These are phyloP conservation scores for Fusarium compactum DNA, from an alignment of 2,329 filamentous ascomycete species.

Conservation along the genomic window DNA sequence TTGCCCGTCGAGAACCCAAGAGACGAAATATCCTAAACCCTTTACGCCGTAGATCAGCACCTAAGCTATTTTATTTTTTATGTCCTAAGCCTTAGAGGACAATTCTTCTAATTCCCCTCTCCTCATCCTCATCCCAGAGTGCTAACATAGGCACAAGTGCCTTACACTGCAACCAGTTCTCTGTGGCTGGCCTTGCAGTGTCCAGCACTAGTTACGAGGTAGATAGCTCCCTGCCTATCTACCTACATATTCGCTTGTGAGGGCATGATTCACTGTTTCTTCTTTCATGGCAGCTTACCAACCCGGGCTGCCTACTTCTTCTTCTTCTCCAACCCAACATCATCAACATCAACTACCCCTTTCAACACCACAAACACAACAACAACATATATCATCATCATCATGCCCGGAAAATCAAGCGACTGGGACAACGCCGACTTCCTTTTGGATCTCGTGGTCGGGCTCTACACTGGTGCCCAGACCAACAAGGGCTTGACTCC, in stretches of 20 bases:
- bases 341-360: background rate
- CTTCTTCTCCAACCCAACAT: background rate
- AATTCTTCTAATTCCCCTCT: background rate
- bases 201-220: too few relatives aligned
- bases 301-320: background rate
- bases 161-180: background rate
- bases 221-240: background rate
- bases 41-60: background rate
- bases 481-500: conserved; percentile 46
- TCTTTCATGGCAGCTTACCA: background rate
- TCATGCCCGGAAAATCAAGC: conserved; percentile 39
- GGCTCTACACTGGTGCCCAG: conserved; percentile 50
- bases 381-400: background rate
- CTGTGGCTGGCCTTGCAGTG: too few relatives aligned
- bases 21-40: background rate
- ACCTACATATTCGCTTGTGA: background rate
- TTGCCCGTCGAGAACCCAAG: background rate
- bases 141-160: background rate
- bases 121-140: background rate
- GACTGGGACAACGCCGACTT: conserved; percentile 52
- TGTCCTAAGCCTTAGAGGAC: background rate
- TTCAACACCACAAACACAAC: background rate
- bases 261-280: background rate
- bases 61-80: too few relatives aligned
- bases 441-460: conserved; percentile 51